Base-by-base conservation (phyloP, 2,329 filamentous ascomycete genomes). In the Neofusicoccum sp. region DNA sequence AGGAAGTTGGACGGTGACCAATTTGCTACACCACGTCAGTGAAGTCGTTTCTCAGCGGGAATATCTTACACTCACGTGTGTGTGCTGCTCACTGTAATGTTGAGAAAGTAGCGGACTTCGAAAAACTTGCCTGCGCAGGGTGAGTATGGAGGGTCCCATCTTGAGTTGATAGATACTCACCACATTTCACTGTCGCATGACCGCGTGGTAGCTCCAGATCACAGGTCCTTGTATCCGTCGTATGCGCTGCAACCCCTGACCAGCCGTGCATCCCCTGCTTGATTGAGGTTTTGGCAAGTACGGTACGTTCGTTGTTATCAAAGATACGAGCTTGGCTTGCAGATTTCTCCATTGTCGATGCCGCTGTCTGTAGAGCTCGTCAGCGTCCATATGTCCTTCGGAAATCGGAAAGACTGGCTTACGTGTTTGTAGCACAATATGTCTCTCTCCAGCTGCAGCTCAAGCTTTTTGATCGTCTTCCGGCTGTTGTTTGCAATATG, bases 71-170 rank as follows among this genome's bases (percentile, higher is more conserved):
- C 71, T 60, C 38, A 78, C 75, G 75, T 77, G 64, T 78, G 78
- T 12, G 76, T 71, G 26, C 76, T 73, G 45, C 74, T 72, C n/a
- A 79, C 74, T 20, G 78, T 73, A 16, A 84, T 72, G 61, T 82
- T 83, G 24, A 84, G 70, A 61, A 84, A 83, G 65, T 81, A 84
- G 20, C 81, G 76, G 14, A 84, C 80, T 70, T 84, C 82, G 61
- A 84, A 84, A 66, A 79, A 84, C 67, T 83, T 81, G 20, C 81
- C 79, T 75, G 11, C 24, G 33, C 5, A 33, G n/a, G 61, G 4
- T 30, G n/a, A 8, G 36, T n/a, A 66, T 3, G 16, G 20, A 24
- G 40, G 4, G 20, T 11, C 4, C n/a, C 6, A 8, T 31, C 36
- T 28, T 6, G 4, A n/a, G n/a, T 38, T 11, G 63, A 65, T 36